Conservation (phyloP, 169 alveolate species). For the Cyclospora cayetanensis region DNA sequence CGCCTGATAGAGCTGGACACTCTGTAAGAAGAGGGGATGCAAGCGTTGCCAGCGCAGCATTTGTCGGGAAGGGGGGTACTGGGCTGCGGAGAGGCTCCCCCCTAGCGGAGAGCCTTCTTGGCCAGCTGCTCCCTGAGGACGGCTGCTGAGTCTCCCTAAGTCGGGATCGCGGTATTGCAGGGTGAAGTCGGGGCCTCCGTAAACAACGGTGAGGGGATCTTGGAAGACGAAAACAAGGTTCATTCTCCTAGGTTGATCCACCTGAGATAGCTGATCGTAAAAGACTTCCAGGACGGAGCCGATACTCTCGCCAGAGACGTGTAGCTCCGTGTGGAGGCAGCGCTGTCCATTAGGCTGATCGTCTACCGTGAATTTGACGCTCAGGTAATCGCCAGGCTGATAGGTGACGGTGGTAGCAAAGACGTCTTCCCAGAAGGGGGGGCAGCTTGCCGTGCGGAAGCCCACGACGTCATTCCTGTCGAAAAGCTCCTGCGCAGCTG, state of each 20-base stretch:
- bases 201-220: conserved; percentile 82
- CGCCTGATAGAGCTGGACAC: conserved; percentile 78
- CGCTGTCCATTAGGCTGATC: conserved; percentile 77
- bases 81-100: not conserved
- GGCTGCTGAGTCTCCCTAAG: not conserved
- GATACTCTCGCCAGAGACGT: conserved; percentile 90
- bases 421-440: conserved; percentile 81
- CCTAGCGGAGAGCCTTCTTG: conserved; percentile 45
- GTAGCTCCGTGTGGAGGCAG: conserved; percentile 89
- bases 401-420: conserved; percentile 88
- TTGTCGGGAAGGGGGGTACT: conserved; percentile 14
- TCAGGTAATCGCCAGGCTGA: conserved; percentile 83
- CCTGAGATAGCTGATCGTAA: conserved; percentile 88
- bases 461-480: conserved; percentile 94
- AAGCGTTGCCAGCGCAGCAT: not conserved
- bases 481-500: conserved; percentile 87
- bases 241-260: conserved; percentile 86
- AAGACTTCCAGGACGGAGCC: conserved; percentile 92
- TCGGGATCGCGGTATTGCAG: conserved; percentile 78
- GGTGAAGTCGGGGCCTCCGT: conserved; percentile 85
- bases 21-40: conserved; percentile 75
- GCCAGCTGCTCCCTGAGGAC: conserved; percentile 24
- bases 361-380: conserved; percentile 87
- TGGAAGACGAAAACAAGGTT: conserved; percentile 89
- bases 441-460: conserved; percentile 81